Evolutionary conservation across 371 early-diverging fungal genomes (phyloP).

Genomic region (Mucor racemosus): DNA sequence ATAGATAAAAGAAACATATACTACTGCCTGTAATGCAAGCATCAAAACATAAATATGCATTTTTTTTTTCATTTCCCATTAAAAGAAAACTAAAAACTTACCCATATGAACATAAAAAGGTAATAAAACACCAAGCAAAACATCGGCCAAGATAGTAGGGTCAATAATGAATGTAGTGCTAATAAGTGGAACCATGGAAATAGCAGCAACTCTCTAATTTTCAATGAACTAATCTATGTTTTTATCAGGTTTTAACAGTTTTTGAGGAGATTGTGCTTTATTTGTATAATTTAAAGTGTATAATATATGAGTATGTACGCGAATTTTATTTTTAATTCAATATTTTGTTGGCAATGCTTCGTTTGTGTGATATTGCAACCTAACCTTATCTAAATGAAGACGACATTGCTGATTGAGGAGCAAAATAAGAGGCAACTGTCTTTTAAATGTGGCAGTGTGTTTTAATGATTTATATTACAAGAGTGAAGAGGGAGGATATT

Average conservation of each 20-base stretch:
- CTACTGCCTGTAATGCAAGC: background rate
- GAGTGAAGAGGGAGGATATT: background rate
- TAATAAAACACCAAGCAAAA: slow-evolving; percentile 82
- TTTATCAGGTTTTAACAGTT: background rate
- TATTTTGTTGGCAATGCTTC: background rate
- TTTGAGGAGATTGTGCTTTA: background rate
- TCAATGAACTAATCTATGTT: slow-evolving; percentile 37
- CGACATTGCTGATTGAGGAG: background rate
- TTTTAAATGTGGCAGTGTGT: background rate
- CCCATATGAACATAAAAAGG: slow-evolving; percentile 89
- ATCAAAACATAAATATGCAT: background rate
- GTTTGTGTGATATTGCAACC: too few relatives aligned
- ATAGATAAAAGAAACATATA: background rate
- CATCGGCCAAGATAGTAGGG: slow-evolving; percentile 80
- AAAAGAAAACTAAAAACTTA: background rate
- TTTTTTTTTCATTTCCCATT: background rate
- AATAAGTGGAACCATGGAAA: slow-evolving; percentile 75
- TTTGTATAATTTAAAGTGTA: too few relatives aligned
- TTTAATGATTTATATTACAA: background rate
- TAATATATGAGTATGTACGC: background rate
- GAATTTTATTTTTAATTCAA: background rate
- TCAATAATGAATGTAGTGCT: slow-evolving; percentile 75
- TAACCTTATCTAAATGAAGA: background rate
- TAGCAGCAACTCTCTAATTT: slow-evolving; percentile 73
- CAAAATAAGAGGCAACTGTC: background rate